Evolutionary conservation across 768 basidiomycete genomes (phyloP).

Genomic region (Paxillus ammoniavirescens): DNA sequence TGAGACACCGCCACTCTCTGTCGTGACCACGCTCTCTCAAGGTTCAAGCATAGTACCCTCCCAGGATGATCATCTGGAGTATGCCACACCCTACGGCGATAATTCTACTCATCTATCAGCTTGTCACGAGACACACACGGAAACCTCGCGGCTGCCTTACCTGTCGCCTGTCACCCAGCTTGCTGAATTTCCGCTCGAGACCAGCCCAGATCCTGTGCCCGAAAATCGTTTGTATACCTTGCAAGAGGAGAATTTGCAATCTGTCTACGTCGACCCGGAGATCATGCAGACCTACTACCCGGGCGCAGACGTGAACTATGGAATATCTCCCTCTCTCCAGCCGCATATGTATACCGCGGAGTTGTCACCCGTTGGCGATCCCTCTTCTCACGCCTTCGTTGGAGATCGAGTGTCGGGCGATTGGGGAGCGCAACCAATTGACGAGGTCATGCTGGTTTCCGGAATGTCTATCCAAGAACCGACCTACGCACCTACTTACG

Average conservation of each 20-base stretch:
- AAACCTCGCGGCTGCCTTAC: constrained; percentile 19
- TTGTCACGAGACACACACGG: constrained; percentile 12
- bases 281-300: constrained; percentile 21
- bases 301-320: constrained; percentile 16
- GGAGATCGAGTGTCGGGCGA: constrained; percentile 9
- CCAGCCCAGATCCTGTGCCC: constrained; percentile 10
- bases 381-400: constrained; percentile 11
- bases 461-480: constrained; percentile 8
- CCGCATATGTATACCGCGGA: constrained; percentile 21
- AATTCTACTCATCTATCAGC: constrained; percentile 4
- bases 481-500: constrained; percentile 15
- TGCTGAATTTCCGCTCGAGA: constrained; percentile 16
- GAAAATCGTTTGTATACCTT: constrained; percentile 13
- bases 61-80: constrained; percentile 27
- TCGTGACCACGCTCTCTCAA: constrained; percentile 25
- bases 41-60: constrained; percentile 2
- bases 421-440: constrained; percentile 12
- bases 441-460: constrained; percentile 15
- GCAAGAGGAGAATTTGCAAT: constrained; percentile 21
- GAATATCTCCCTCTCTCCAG: constrained; percentile 7
- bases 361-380: constrained; percentile 9
- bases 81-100: constrained; percentile 4
- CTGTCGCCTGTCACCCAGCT: constrained; percentile 18
- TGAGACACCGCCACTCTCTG: constrained; percentile 29
- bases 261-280: constrained; percentile 23